Conservation (phyloP, 2,329 filamentous ascomycete species). For the Trichoderma sp. region DNA sequence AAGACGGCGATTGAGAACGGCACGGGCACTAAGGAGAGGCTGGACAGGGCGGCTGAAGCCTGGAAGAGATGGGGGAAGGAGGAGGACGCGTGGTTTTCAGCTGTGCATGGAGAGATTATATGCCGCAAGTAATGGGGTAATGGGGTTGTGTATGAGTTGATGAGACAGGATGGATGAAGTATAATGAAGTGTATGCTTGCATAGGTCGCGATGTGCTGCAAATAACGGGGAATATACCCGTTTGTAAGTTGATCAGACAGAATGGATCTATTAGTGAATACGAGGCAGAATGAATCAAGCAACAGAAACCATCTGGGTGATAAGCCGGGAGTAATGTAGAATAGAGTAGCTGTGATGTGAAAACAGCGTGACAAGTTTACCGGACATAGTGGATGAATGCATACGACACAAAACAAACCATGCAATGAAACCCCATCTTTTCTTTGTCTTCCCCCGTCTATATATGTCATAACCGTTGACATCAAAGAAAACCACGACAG, state of each 20-base stretch:
- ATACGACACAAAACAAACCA: not conserved
- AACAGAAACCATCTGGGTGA: not conserved
- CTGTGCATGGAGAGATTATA: conserved; percentile 21
- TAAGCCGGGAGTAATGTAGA: not conserved
- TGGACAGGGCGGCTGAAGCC: conserved; percentile 4
- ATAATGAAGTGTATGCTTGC: not conserved
- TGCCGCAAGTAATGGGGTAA: conserved; percentile 18
- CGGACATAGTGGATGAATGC: not conserved
- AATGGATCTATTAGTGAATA: not conserved
- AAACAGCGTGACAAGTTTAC: not conserved
- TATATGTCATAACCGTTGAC: not conserved
- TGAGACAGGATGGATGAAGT: not conserved
- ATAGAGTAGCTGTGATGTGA: not conserved
- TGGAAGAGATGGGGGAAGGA: conserved; percentile 19
- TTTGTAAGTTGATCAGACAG: not conserved
- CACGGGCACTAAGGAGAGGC: conserved; percentile 25
- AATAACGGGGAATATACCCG: not conserved
- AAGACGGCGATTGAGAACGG: conserved; percentile 20
- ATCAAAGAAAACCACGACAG: not conserved
- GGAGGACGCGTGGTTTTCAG: conserved; percentile 22
- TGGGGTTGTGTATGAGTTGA: not conserved
- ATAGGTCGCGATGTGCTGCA: not conserved
- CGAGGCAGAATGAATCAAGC: not conserved
- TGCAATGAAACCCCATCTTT: not conserved
- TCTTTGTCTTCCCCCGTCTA: not conserved